Evolutionary conservation across 345 rosid species (phyloP).

Genomic region (Acer campestre): DNA sequence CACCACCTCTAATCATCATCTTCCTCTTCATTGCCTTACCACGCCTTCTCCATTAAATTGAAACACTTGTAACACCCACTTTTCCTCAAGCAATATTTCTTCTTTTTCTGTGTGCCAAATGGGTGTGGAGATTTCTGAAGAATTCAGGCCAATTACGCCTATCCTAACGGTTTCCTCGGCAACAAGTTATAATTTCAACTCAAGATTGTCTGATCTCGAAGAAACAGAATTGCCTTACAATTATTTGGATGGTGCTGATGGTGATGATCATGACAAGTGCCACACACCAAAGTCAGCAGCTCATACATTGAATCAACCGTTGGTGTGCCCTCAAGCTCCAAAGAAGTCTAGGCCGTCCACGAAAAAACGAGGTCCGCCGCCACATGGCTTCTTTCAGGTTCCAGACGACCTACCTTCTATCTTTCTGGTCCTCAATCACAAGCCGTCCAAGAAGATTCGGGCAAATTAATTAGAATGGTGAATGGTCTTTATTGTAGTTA

Average conservation of each 20-base stretch:
- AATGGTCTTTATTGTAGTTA: too few relatives aligned
- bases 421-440: background rate
- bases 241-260: too few relatives aligned
- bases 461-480: background rate
- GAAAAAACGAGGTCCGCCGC: background rate
- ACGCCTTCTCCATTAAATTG: background rate
- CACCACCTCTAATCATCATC: background rate
- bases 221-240: too few relatives aligned
- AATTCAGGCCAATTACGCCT: conserved; percentile 10
- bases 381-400: conserved; percentile 6
- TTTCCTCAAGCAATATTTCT: too few relatives aligned
- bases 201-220: too few relatives aligned
- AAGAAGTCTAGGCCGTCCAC: background rate
- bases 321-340: conserved; percentile 14
- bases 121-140: conserved; percentile 12
- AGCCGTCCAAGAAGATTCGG: conserved; percentile 11
- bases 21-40: background rate
- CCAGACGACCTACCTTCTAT: conserved; percentile 7
- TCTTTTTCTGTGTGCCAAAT: background rate
- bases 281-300: conserved; percentile 4
- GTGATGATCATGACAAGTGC: background rate
- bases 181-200: background rate
- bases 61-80: too few relatives aligned
- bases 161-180: background rate
- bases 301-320: background rate